Base-by-base conservation (phyloP, 169 alveolate species). In the Plasmodium fragile region DNA sequence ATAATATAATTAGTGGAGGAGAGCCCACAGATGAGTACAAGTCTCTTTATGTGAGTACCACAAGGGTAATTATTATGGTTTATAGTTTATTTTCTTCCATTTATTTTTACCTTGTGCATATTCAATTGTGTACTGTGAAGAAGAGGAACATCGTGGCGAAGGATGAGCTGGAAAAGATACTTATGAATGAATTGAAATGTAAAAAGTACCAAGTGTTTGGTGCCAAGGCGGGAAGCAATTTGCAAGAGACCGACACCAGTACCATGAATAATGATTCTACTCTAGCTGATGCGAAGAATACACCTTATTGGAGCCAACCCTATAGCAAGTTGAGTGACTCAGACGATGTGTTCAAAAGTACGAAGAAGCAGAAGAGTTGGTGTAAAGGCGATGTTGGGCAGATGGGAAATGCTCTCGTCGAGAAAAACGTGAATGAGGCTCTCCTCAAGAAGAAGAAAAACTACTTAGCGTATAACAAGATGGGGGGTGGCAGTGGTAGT, bases 31-130 rank as follows among this genome's bases (percentile, higher is more conserved):
- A 34, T 55, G n/a, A 65, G n/a, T 28, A 39, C 49, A 32, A 43
- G 1, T 53, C 28, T 28, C 3, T 72, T 8, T 78, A 41, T 75
- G 30, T 87, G 34, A 22, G n/a, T 1, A 77, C 69, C 30, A 11
- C 39, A 0, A 52, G 73, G 71, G 89, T 3, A 3, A 8, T 78
- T 13, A n/a, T 78, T 5, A 78, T 87, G 41, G 6, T 79, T 22
- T 87, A 87, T 49, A 87, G 81, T n/a, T 10, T 87, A 7, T 2
- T 30, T n/a, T 87, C 93, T 10, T 59, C 93, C 4, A 30, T 78
- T 13, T 87, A 78, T 39, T 87, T 39, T 32, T 87, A 55, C 25
- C 41, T 78, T 59, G 16, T 22, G 32, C 93, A 87, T 16, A 36
- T 25, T 59, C 45, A 55, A 22, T 13, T 87, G 34, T 75, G 78